phyloP scores from a whole-genome alignment of 2,329 filamentous ascomycete genomes.

The Diaporthe nobilis region DNA sequence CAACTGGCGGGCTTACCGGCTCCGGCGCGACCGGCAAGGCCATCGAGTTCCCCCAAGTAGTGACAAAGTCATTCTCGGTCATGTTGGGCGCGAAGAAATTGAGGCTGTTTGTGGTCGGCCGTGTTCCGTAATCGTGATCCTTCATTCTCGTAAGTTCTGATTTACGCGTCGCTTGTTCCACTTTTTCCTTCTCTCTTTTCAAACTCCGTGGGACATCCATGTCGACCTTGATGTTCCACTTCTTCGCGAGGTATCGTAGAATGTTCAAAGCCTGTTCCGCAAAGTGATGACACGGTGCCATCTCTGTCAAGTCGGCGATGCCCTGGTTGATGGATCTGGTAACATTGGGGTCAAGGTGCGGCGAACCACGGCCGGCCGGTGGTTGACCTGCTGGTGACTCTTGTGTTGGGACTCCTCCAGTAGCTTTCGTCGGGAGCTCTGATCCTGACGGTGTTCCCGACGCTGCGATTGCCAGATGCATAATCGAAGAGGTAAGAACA shows the following conservation, averaged over 20 bases:
- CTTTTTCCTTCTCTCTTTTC: slow-evolving; percentile 26
- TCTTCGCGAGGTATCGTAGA: slow-evolving; percentile 68
- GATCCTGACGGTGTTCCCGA: slow-evolving; percentile 42
- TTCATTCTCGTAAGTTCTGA: slow-evolving; percentile 43
- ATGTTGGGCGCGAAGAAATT: slow-evolving; percentile 71
- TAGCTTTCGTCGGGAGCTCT: slow-evolving; percentile 36
- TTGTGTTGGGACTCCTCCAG: not conserved
- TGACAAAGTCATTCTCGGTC: slow-evolving; percentile 62
- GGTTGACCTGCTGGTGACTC: not conserved
- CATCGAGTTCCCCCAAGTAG: slow-evolving; percentile 57
- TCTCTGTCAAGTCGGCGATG: slow-evolving; percentile 71
- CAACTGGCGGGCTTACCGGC: slow-evolving; percentile 35
- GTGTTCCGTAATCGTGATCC: slow-evolving; percentile 58
- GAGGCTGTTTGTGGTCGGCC: slow-evolving; percentile 65
- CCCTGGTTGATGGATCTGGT: slow-evolving; percentile 65
- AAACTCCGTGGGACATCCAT: slow-evolving; percentile 49
- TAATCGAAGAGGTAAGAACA: slow-evolving; percentile 72
- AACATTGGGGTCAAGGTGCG: slow-evolving; percentile 55
- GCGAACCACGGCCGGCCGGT: not conserved
- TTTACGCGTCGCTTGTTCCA: not conserved
- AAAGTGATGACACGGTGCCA: slow-evolving; percentile 73
- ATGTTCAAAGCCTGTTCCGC: slow-evolving; percentile 74
- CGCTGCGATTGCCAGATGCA: slow-evolving; percentile 70
- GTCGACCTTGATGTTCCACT: slow-evolving; percentile 71
- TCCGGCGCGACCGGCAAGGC: slow-evolving; percentile 6